Percentiles rank a stretch among this genome's conserved stretches.
Evolutionary conservation across 2,329 filamentous ascomycete species (phyloP).

Genomic region (Bipolaris zeicola): DNA sequence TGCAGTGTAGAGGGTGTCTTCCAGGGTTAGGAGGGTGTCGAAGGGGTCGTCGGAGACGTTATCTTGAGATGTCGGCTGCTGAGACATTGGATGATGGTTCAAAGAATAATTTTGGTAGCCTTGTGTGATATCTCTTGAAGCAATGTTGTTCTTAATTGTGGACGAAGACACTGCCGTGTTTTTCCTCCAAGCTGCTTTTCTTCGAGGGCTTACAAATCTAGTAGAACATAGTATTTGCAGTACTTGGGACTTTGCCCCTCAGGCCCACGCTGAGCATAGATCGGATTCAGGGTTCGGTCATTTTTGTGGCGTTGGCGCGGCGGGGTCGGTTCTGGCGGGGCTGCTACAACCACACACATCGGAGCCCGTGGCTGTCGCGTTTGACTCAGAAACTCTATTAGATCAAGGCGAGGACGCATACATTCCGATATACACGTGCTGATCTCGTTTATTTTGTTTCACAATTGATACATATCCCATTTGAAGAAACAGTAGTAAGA

Average conservation of each 20-base stretch:
- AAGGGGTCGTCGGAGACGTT: conserved; percentile 52
- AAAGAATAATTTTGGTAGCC: background rate
- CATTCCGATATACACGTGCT: background rate
- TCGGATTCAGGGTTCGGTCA: conserved; percentile 9
- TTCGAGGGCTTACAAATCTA: background rate
- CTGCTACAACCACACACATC: conserved; percentile 18
- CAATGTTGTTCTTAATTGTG: background rate
- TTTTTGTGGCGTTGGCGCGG: conserved; percentile 26
- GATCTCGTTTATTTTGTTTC: background rate
- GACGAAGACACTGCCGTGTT: background rate
- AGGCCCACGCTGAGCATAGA: background rate
- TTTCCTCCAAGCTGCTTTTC: background rate
- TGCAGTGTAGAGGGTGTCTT: conserved; percentile 77
- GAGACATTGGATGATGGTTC: conserved; percentile 6
- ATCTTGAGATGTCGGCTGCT: conserved; percentile 45
- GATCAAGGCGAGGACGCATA: conserved; percentile 13
- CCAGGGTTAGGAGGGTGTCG: conserved; percentile 63
- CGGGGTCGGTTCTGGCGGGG: conserved; percentile 34
- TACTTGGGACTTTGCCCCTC: background rate
- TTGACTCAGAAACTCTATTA: conserved; percentile 30
- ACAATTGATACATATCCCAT: background rate
- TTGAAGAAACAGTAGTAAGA: background rate
- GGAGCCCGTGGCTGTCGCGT: conserved; percentile 20
- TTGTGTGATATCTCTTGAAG: background rate
- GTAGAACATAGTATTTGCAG: too few relatives aligned